Conservation (phyloP, 345 rosid species). For the Pelargonium nanum region DNA sequence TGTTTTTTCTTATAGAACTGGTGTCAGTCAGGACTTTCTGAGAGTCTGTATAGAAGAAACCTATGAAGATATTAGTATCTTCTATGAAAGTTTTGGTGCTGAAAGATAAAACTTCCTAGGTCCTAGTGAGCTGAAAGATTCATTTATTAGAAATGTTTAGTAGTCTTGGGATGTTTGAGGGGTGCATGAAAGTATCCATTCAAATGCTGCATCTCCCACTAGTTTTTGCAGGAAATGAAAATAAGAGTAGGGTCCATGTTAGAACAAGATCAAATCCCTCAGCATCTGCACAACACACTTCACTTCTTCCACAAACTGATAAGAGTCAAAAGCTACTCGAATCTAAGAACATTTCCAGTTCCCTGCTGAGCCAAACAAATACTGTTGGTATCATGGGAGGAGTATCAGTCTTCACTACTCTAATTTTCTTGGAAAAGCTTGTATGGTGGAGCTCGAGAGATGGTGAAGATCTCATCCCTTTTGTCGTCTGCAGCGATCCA, state of each 20-base stretch:
- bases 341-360: slow-evolving; percentile 16
- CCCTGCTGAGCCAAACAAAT: slow-evolving; percentile 19
- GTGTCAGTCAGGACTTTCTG: too few relatives aligned
- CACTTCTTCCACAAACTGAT: too few relatives aligned
- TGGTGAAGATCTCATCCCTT: slow-evolving; percentile 27
- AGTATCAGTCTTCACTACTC: slow-evolving; percentile 33
- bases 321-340: too few relatives aligned
- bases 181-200: slow-evolving; percentile 16
- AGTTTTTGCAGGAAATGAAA: slow-evolving; percentile 7
- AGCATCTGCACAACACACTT: too few relatives aligned
- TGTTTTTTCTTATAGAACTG: too few relatives aligned
- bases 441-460: slow-evolving; percentile 31
- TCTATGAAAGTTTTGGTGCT: too few relatives aligned
- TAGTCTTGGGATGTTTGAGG: slow-evolving; percentile 17
- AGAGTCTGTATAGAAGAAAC: too few relatives aligned
- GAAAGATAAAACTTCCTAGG: too few relatives aligned
- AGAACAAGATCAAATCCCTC: slow-evolving; percentile 14
- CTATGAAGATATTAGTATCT: too few relatives aligned
- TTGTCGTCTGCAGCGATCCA: slow-evolving; percentile 36
- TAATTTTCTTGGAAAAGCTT: slow-evolving; percentile 41
- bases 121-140: too few relatives aligned
- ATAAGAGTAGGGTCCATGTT: slow-evolving; percentile 11
- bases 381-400: slow-evolving; percentile 49
- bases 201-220: slow-evolving; percentile 11
- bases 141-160: neutral